Conservation (phyloP, 192 early-diverging fungal genomes). For the Anaeromyces robustus region DNA sequence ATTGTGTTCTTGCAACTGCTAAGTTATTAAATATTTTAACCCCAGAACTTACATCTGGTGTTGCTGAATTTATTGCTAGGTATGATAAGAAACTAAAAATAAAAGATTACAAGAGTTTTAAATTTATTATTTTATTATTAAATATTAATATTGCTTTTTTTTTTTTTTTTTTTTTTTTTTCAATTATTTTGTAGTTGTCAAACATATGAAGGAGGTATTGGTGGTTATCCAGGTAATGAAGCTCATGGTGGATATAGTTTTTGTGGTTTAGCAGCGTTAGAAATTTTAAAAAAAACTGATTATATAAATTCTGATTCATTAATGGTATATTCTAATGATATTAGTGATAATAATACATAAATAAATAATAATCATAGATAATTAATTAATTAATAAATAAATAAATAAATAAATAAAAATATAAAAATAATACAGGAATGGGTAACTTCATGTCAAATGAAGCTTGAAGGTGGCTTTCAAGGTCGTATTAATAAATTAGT, state of each 20-base stretch:
- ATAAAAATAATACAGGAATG: slow-evolving; percentile 29
- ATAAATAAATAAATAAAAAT: too few relatives aligned
- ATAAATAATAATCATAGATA: too few relatives aligned
- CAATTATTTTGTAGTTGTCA: slow-evolving; percentile 38
- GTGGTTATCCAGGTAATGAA: slow-evolving; percentile 62
- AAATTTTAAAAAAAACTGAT: slow-evolving; percentile 51
- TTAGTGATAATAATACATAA: too few relatives aligned
- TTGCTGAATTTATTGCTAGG: slow-evolving; percentile 48
- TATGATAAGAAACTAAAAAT: too few relatives aligned
- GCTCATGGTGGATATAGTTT: slow-evolving; percentile 94
- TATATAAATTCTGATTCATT: slow-evolving; percentile 43
- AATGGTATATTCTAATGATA: slow-evolving; percentile 13
- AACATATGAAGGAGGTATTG: slow-evolving; percentile 88
- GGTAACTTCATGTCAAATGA: slow-evolving; percentile 66
- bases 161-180: too few relatives aligned
- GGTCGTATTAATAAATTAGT: slow-evolving; percentile 95
- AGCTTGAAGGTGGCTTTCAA: slow-evolving; percentile 86
- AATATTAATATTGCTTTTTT: neutral
- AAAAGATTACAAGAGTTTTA: too few relatives aligned
- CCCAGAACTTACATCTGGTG: slow-evolving; percentile 47
- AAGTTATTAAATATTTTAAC: slow-evolving; percentile 71
- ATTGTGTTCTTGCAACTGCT: slow-evolving; percentile 69
- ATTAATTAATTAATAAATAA: too few relatives aligned
- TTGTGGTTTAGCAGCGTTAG: slow-evolving; percentile 77
- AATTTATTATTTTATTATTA: neutral